A percentile compares a stretch with the other conserved stretches of the same genome.
Conservation (phyloP, 2,329 filamentous ascomycete genomes). For the Pseudopithomyces chartarum region DNA sequence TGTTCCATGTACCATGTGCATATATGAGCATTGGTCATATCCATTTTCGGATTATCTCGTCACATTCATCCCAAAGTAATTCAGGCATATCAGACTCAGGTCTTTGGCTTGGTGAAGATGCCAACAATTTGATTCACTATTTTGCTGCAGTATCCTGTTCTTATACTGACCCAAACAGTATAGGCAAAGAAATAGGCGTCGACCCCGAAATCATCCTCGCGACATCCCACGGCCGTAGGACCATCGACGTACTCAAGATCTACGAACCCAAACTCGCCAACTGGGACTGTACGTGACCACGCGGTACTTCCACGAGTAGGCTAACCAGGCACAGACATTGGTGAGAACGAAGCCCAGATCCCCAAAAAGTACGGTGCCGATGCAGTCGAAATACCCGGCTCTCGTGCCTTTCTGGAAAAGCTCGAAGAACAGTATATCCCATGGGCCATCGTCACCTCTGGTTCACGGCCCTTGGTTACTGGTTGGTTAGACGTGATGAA, state of each 20-base stretch:
- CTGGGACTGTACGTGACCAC: constrained; percentile 77
- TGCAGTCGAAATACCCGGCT: constrained; percentile 85
- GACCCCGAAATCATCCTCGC: constrained; percentile 83
- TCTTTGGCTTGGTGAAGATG: neutral
- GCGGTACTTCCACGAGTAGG: constrained; percentile 2
- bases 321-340: constrained; percentile 65
- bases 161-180: constrained; percentile 52
- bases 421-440: constrained; percentile 67
- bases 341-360: constrained; percentile 75
- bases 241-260: constrained; percentile 81
- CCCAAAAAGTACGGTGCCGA: constrained; percentile 77
- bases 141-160: neutral
- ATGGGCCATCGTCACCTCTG: constrained; percentile 78
- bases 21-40: no score
- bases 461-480: constrained; percentile 53
- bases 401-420: constrained; percentile 69
- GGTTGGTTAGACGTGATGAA: constrained; percentile 58
- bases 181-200: constrained; percentile 82
- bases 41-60: no score
- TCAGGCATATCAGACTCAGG: neutral
- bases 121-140: neutral
- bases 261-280: constrained; percentile 85
- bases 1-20: neutral
- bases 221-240: constrained; percentile 88
- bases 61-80: neutral